Evolutionary conservation across 2,329 filamentous ascomycete genomes (phyloP), one percentile per base, ranked within the genome.

Genomic region (Tolypocladium amazonense): DNA sequence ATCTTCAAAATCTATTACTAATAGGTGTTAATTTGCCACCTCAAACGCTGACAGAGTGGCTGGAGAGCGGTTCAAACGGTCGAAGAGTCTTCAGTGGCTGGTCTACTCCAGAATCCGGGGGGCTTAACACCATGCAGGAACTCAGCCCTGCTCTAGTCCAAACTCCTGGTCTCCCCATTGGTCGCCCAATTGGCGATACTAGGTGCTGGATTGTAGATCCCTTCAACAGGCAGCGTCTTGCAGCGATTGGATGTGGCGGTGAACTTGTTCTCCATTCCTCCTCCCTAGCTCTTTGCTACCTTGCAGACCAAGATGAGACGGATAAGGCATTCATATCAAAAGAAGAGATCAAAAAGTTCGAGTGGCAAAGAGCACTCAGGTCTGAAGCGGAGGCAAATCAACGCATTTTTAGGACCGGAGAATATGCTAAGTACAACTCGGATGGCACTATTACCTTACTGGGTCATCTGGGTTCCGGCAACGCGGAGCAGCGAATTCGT

Each of bases 221-320:
- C 23, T 20, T n/a, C 4, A 47, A 61, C 37, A 50, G 15, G 4
- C 56, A 47, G 39, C 56, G 41, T 7, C 56, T 61, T 23, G 52
- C 57, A 11, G 59, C 62, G 3, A 58, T 59, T n/a, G 60, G 61
- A n/a, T 53, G 43, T 33, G 43, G 59, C 2, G 61, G 62, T n/a
- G 62, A 63, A 23, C n/a, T 63, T 23, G 38, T 63, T 6, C 45
- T 63, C 7, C 55, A 63, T 45, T 53, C 59, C 6, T 57, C 57
- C 25, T 56, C 57, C 1, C 39, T 63, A 7, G 27, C 57, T 12
- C 25, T 57, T 3, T 59, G 59, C 43, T 62, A 63, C 38, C 35
- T 61, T 6, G 43, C 37, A 9, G 41, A 57, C 27, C 37, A 37
- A 14, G 59, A 43, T 3, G 23, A 30, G 39, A 23, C 18, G 57